Percentiles rank a stretch among this genome's conserved stretches.
These are phyloP conservation scores for Beauveria varroae DNA, from an alignment of 2,329 filamentous ascomycete species.

Conservation along the genomic window DNA sequence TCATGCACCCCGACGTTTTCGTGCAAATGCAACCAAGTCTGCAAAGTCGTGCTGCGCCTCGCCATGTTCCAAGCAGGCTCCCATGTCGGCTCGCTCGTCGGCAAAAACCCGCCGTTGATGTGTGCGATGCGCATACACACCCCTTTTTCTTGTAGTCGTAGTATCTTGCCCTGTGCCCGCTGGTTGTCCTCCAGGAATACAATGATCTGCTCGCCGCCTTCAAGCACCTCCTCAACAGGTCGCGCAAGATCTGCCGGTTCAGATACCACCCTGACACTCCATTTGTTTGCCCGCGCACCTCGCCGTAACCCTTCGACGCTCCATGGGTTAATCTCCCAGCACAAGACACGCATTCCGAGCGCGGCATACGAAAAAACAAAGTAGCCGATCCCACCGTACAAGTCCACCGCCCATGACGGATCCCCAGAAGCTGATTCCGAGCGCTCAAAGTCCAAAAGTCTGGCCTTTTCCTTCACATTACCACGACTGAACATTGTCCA, in stretches of 20 bases:
- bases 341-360: constrained; percentile 65
- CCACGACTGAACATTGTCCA: constrained; percentile 95
- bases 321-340: constrained; percentile 89
- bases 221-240: constrained; percentile 30
- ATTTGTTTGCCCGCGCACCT: constrained; percentile 64
- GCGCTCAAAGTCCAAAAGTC: constrained; percentile 52
- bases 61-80: constrained; percentile 40
- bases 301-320: constrained; percentile 74
- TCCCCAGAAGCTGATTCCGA: constrained; percentile 1
- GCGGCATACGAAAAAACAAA: constrained; percentile 79
- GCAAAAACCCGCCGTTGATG: constrained; percentile 57
- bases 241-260: constrained; percentile 29
- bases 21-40: constrained; percentile 57
- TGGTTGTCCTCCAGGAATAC: constrained; percentile 65
- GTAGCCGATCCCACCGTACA: constrained; percentile 92
- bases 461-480: constrained; percentile 81
- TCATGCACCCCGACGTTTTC: constrained; percentile 55
- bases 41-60: constrained; percentile 16
- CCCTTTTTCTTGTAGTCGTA: constrained; percentile 28
- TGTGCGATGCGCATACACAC: constrained; percentile 38
- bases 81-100: constrained; percentile 50
- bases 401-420: constrained; percentile 57
- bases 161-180: constrained; percentile 38
- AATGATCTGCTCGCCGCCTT: constrained; percentile 47
- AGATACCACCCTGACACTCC: constrained; percentile 49